Percentiles rank a stretch among this genome's conserved stretches.
Evolutionary conservation across 306 rosid genomes (phyloP).

Genomic region (Hippophae rhamnoides): DNA sequence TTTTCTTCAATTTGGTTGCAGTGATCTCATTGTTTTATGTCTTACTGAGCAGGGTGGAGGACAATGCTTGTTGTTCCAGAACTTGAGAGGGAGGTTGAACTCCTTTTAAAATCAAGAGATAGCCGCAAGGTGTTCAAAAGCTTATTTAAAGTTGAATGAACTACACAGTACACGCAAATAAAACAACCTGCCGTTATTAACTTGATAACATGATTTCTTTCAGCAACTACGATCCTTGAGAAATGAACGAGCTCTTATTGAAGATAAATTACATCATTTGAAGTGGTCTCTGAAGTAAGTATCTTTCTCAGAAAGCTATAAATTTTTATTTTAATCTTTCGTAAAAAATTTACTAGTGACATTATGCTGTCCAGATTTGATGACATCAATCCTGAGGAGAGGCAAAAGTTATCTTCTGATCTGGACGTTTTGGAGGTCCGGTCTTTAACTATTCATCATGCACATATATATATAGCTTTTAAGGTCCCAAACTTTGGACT

Average conservation of each 20-base stretch:
- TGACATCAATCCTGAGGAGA: slow-evolving; percentile 36
- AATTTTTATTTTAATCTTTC: slow-evolving; percentile 6
- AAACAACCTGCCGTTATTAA: neutral
- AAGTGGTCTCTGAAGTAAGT: slow-evolving; percentile 78
- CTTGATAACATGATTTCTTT: slow-evolving; percentile 5
- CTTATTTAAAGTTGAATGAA: neutral
- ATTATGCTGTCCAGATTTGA: slow-evolving; percentile 45
- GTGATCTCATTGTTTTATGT: slow-evolving; percentile 7
- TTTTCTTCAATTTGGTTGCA: neutral
- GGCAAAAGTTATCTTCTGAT: slow-evolving; percentile 35
- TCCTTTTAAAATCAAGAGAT: slow-evolving; percentile 69
- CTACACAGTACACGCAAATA: neutral
- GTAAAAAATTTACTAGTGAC: neutral
- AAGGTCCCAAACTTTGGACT: too few relatives aligned
- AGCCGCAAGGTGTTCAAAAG: slow-evolving; percentile 61
- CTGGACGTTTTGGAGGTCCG: slow-evolving; percentile 58
- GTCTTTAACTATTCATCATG: slow-evolving; percentile 10
- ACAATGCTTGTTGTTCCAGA: slow-evolving; percentile 99
- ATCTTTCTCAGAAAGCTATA: slow-evolving; percentile 14
- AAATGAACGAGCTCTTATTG: slow-evolving; percentile 68
- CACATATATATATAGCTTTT: too few relatives aligned
- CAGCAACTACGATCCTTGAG: slow-evolving; percentile 74
- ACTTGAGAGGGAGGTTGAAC: slow-evolving; percentile 84
- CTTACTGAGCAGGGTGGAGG: slow-evolving; percentile 72
- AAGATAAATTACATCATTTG: slow-evolving; percentile 76